Conservation (phyloP, 345 rosid genomes). For the Euclidium syriacum region DNA sequence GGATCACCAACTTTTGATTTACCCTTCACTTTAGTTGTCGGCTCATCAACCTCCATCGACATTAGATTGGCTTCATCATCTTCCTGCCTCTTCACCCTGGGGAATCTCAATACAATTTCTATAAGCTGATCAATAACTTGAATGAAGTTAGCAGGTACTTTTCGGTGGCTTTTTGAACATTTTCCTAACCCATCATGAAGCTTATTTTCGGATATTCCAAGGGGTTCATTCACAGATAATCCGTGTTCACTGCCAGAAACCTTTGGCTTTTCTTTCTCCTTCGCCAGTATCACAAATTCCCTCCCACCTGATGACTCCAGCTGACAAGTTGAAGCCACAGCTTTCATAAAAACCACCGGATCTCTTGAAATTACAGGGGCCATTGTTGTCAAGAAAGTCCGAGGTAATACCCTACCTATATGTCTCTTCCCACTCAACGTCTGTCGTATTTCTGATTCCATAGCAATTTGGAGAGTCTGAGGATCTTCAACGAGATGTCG, state of each 20-base stretch:
- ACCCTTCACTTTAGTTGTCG: conserved; percentile 75
- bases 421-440: conserved; percentile 66
- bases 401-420: conserved; percentile 60
- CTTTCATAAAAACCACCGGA: conserved; percentile 85
- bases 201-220: conserved; percentile 70
- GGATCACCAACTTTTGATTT: conserved; percentile 77
- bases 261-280: conserved; percentile 78
- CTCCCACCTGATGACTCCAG: conserved; percentile 88
- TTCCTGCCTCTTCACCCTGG: conserved; percentile 50
- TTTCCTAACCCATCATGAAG: conserved; percentile 66
- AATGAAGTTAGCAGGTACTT: conserved; percentile 70
- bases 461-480: conserved; percentile 90
- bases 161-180: conserved; percentile 75
- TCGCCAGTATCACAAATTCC: conserved; percentile 59
- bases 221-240: conserved; percentile 50
- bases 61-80: conserved; percentile 38
- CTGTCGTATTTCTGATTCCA: conserved; percentile 93
- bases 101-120: conserved; percentile 74
- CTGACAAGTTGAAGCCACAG: conserved; percentile 72
- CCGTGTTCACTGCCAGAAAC: conserved; percentile 54
- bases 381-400: conserved; percentile 74
- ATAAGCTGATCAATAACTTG: conserved; percentile 97
- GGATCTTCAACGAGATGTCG: conserved; percentile 97
- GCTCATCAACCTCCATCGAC: conserved; percentile 85
- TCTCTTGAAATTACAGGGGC: conserved; percentile 92